These are phyloP conservation scores for Pythium aquatile DNA, from an alignment of 352 stramenopile species.

Conservation along the genomic window DNA sequence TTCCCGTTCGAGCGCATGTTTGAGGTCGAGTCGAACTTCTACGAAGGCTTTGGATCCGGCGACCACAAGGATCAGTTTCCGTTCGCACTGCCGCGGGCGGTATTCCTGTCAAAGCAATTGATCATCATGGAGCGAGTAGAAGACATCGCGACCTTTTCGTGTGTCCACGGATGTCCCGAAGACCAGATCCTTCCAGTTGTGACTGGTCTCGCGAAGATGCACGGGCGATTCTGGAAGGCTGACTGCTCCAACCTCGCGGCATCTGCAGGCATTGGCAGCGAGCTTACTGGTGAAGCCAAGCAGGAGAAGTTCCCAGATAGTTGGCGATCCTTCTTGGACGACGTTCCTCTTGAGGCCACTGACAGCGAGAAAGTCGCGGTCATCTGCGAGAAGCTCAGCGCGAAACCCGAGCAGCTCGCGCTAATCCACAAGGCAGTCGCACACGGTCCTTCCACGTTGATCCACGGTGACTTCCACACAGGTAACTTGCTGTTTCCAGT, in stretches of 20 bases:
- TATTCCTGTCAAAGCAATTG: slow-evolving; percentile 67
- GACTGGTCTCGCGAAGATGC: slow-evolving; percentile 59
- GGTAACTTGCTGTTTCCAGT: slow-evolving; percentile 64
- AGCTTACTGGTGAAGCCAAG: slow-evolving; percentile 62
- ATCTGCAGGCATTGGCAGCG: slow-evolving; percentile 65
- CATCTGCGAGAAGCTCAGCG: slow-evolving; percentile 52
- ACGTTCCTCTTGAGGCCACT: slow-evolving; percentile 33
- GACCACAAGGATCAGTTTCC: slow-evolving; percentile 34
- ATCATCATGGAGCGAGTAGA: slow-evolving; percentile 71
- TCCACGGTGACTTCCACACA: slow-evolving; percentile 84
- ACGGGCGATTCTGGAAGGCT: slow-evolving; percentile 51
- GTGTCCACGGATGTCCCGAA: slow-evolving; percentile 58
- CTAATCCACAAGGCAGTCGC: slow-evolving; percentile 53
- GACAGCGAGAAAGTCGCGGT: slow-evolving; percentile 33
- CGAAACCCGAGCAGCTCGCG: slow-evolving; percentile 36
- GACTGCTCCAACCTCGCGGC: slow-evolving; percentile 44
- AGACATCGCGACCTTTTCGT: slow-evolving; percentile 50
- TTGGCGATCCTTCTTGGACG: slow-evolving; percentile 54
- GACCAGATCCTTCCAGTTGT: slow-evolving; percentile 44
- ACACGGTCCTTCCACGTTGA: slow-evolving; percentile 51
- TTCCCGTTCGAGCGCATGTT: slow-evolving; percentile 86
- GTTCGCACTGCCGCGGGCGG: slow-evolving; percentile 49
- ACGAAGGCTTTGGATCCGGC: slow-evolving; percentile 39
- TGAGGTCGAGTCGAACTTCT: slow-evolving; percentile 73
- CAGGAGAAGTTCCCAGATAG: slow-evolving; percentile 54